Percentiles rank a stretch among this genome's conserved stretches.
Evolutionary conservation across 306 rosid species (phyloP).

Genomic region (Fragaria nilgerrensis): DNA sequence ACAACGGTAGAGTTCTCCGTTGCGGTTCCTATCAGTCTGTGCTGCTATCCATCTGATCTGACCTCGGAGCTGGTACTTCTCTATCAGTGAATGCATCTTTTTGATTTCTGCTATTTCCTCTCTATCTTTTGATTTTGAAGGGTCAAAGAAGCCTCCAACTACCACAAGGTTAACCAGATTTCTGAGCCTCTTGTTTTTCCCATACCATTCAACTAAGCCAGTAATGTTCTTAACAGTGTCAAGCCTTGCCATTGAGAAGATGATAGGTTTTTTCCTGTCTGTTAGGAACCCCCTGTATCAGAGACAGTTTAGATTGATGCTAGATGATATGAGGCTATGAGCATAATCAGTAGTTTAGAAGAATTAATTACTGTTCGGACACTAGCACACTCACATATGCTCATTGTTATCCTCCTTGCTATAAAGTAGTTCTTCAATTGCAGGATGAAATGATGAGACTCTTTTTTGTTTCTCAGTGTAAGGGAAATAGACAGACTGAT

Average conservation of each 20-base stretch:
- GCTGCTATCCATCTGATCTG: conserved; percentile 97
- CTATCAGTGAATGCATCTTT: conserved; percentile 71
- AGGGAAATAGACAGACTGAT: conserved; percentile 75
- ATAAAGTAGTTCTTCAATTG: conserved; percentile 75
- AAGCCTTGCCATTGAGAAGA: conserved; percentile 91
- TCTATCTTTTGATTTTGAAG: conserved; percentile 86
- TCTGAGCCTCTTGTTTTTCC: conserved; percentile 64
- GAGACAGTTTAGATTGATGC: conserved; percentile 12
- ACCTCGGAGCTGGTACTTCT: conserved; percentile 66
- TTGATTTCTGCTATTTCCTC: conserved; percentile 79
- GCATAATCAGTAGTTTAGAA: not conserved
- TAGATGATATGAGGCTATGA: conserved; percentile 6
- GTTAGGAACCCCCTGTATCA: conserved; percentile 62
- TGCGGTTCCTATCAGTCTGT: conserved; percentile 66
- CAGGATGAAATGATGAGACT: conserved; percentile 49
- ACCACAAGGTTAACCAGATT: conserved; percentile 77
- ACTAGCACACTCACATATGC: conserved; percentile 59
- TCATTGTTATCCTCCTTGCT: conserved; percentile 62
- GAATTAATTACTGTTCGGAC: not conserved
- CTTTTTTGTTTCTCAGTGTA: conserved; percentile 52
- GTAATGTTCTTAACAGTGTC: conserved; percentile 81
- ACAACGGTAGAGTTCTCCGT: conserved; percentile 81
- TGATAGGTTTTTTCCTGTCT: conserved; percentile 72
- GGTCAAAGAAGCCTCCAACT: conserved; percentile 93
- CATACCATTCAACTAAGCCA: conserved; percentile 84